Percentiles rank a stretch among this genome's conserved stretches.
phyloP scores from a whole-genome alignment of 192 early-diverging fungal species.

The Coemansia sp. region DNA sequence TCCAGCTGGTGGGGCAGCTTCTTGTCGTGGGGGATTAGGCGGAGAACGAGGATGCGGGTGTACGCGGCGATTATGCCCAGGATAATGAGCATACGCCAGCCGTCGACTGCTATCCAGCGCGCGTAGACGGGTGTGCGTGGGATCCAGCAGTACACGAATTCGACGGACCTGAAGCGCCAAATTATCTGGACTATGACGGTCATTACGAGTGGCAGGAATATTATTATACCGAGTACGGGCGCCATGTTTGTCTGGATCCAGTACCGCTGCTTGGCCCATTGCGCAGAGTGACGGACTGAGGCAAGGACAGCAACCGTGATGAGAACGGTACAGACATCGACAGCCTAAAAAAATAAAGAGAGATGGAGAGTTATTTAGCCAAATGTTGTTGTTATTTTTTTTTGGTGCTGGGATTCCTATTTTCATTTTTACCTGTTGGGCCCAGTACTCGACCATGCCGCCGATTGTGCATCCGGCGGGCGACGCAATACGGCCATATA shows the following conservation, averaged over 20 bases:
- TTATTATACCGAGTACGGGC: constrained; percentile 32
- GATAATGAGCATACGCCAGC: constrained; percentile 33
- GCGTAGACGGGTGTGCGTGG: constrained; percentile 48
- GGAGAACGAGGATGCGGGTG: not conserved
- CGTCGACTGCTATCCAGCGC: constrained; percentile 51
- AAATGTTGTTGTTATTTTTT: not conserved
- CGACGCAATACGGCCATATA: constrained; percentile 36
- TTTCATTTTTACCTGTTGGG: constrained; percentile 32
- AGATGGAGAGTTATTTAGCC: not conserved
- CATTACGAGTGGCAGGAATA: constrained; percentile 34
- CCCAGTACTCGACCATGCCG: constrained; percentile 49
- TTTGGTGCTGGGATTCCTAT: not conserved
- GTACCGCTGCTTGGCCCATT: constrained; percentile 23
- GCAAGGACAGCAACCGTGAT: constrained; percentile 26
- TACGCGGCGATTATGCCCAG: constrained; percentile 11
- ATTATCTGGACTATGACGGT: constrained; percentile 35
- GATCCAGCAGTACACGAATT: constrained; percentile 54
- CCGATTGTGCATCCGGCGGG: constrained; percentile 33
- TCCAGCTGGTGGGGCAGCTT: not conserved
- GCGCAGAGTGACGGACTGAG: constrained; percentile 9
- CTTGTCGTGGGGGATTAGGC: not conserved
- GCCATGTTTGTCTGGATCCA: constrained; percentile 51
- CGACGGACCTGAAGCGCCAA: constrained; percentile 48
- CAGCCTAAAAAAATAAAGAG: constrained; percentile 23
- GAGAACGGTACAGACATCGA: constrained; percentile 25